Evolutionary conservation across 768 basidiomycete genomes (phyloP).

Genomic region (Phaffia tasmanica): DNA sequence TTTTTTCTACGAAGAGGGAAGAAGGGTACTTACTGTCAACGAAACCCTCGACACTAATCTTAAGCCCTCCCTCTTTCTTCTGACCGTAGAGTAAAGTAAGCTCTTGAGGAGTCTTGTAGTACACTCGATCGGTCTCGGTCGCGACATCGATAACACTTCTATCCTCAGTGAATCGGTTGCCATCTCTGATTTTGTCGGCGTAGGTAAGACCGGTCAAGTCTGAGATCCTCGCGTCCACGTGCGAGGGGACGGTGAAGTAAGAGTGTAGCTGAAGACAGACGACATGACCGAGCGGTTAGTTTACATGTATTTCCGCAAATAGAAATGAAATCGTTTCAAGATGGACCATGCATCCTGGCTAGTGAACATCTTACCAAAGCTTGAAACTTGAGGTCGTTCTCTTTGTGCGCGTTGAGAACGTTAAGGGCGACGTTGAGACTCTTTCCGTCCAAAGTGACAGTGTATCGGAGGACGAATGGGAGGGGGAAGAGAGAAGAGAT

Average conservation of each 20-base stretch:
- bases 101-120: constrained; percentile 50
- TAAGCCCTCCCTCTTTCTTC: constrained; percentile 21
- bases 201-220: constrained; percentile 57
- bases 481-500: constrained; percentile 53
- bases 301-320: too few species aligned
- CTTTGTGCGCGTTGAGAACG: constrained; percentile 57
- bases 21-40: constrained; percentile 1
- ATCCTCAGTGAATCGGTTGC: constrained; percentile 41
- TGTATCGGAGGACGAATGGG: constrained; percentile 63
- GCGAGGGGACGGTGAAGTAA: constrained; percentile 51
- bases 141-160: constrained; percentile 57
- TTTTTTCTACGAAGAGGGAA: neutral
- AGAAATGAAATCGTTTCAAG: too few species aligned
- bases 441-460: constrained; percentile 64
- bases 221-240: constrained; percentile 49
- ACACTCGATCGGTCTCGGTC: constrained; percentile 60
- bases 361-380: constrained; percentile 44
- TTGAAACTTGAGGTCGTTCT: constrained; percentile 64
- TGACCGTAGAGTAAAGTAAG: constrained; percentile 31
- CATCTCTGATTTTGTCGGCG: constrained; percentile 55
- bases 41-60: constrained; percentile 22
- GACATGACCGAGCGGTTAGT: neutral
- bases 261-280: constrained; percentile 51
- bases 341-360: too few species aligned
- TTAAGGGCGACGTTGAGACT: constrained; percentile 67